phyloP scores from a whole-genome alignment of 495 filamentous ascomycete genomes.

The Viridothelium virens region DNA sequence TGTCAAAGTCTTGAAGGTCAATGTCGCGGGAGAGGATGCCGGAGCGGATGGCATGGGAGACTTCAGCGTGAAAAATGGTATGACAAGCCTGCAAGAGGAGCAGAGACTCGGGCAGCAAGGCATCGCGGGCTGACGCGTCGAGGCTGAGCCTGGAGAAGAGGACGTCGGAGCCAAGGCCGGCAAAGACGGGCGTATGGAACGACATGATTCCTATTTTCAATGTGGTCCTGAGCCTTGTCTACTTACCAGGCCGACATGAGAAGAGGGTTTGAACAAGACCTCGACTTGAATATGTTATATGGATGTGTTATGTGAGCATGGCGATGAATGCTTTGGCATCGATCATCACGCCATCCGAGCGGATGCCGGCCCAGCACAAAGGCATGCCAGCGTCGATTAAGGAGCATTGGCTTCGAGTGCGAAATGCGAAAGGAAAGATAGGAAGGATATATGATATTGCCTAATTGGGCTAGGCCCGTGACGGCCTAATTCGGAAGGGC shows the following conservation, averaged over 20 bases:
- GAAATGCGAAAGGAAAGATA: background rate
- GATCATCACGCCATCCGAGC: conserved; percentile 1
- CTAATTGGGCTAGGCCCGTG: conserved; percentile 5
- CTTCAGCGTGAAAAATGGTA: conserved; percentile 11
- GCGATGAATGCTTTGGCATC: conserved; percentile 8
- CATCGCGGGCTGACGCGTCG: conserved; percentile 6
- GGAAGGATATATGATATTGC: conserved; percentile 7
- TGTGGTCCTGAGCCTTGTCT: conserved; percentile 8
- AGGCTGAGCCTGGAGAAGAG: conserved; percentile 10
- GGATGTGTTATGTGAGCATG: conserved; percentile 9
- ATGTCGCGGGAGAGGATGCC: conserved; percentile 5
- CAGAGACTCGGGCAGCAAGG: conserved; percentile 9
- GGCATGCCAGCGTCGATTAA: conserved; percentile 1
- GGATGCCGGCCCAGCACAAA: conserved; percentile 3
- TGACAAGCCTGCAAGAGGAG: conserved; percentile 10
- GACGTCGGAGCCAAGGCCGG: conserved; percentile 10
- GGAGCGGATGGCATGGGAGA: conserved; percentile 7
- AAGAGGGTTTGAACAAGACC: conserved; percentile 3
- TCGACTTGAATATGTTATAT: background rate
- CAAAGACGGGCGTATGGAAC: conserved; percentile 6
- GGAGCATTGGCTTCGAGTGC: conserved; percentile 6
- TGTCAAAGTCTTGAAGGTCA: conserved; percentile 11
- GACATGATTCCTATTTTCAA: background rate
- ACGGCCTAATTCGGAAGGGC: background rate
- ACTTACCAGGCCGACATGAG: conserved; percentile 8